A percentile compares a stretch with the other conserved stretches of the same genome.
phyloP scores from a whole-genome alignment of 768 basidiomycete species.

The Melanogaster broomeanus region DNA sequence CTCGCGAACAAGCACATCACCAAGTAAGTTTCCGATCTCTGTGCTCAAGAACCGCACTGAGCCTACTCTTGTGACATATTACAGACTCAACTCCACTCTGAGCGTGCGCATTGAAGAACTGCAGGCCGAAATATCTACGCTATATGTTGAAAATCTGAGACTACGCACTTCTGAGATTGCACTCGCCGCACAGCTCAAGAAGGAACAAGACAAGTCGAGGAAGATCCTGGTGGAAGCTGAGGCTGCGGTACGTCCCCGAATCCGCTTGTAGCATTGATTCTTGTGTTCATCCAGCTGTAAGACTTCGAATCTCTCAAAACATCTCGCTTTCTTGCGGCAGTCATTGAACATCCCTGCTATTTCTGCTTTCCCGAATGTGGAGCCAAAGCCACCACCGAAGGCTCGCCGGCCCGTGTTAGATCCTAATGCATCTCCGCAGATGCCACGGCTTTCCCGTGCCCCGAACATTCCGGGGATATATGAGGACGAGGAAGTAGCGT shows the following conservation, averaged over 20 bases:
- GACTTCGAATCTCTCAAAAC: conserved; percentile 65
- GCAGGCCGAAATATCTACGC: conserved; percentile 77
- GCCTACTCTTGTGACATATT: not conserved
- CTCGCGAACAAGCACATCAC: conserved; percentile 92
- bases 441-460: conserved; percentile 59
- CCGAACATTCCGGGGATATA: conserved; percentile 67
- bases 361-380: conserved; percentile 36
- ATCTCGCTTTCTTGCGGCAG: conserved; percentile 63
- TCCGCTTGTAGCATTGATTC: conserved; percentile 16
- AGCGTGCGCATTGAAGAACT: conserved; percentile 84
- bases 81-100: conserved; percentile 81
- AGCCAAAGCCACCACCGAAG: conserved; percentile 48
- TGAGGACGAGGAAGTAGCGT: conserved; percentile 63
- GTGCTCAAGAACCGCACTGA: conserved; percentile 8
- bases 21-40: conserved; percentile 52
- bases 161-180: conserved; percentile 81
- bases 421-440: conserved; percentile 47
- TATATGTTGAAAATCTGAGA: conserved; percentile 81
- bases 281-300: conserved; percentile 24
- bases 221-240: conserved; percentile 75
- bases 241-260: conserved; percentile 57
- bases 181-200: conserved; percentile 73
- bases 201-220: conserved; percentile 75
- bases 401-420: conserved; percentile 49
- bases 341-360: conserved; percentile 48